Conservation (phyloP, 176 grass and related monocot genomes). For the Musa schizocarpa region DNA sequence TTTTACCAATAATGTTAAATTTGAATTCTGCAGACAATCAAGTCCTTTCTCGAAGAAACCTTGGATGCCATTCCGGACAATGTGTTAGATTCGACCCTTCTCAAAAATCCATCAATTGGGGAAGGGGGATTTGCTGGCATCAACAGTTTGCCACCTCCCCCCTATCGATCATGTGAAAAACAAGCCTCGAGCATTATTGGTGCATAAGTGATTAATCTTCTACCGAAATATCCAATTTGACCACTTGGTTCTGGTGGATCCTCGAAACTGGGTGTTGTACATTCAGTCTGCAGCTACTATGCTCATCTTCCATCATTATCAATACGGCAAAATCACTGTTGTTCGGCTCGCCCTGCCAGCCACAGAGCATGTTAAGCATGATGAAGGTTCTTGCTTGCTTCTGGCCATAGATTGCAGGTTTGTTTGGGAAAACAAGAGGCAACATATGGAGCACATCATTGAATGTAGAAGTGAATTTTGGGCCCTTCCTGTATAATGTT, state of each 20-base stretch:
- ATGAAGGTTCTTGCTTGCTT: not conserved
- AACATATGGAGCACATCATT: not conserved
- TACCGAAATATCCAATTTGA: not conserved
- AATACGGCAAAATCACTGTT: not conserved
- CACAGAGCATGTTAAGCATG: not conserved
- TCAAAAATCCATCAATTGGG: constrained; percentile 21
- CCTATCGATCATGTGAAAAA: constrained; percentile 21
- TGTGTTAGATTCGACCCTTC: constrained; percentile 51
- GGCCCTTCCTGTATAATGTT: not conserved
- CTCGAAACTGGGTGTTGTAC: not conserved
- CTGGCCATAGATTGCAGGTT: not conserved
- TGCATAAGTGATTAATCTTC: no score
- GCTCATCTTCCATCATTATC: not conserved
- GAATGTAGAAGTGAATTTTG: not conserved
- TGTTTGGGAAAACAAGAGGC: not conserved
- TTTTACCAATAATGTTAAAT: not conserved
- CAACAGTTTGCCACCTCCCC: constrained; percentile 43
- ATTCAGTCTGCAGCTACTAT: not conserved
- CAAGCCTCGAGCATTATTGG: not conserved
- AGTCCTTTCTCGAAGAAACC: constrained; percentile 80
- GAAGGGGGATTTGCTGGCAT: constrained; percentile 49
- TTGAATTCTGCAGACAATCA: constrained; percentile 45
- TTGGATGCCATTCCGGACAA: constrained; percentile 49
- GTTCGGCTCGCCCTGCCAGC: not conserved
- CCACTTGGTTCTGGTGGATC: not conserved